phyloP scores from a whole-genome alignment of 495 filamentous ascomycete genomes.

The Sporormia fimetaria region DNA sequence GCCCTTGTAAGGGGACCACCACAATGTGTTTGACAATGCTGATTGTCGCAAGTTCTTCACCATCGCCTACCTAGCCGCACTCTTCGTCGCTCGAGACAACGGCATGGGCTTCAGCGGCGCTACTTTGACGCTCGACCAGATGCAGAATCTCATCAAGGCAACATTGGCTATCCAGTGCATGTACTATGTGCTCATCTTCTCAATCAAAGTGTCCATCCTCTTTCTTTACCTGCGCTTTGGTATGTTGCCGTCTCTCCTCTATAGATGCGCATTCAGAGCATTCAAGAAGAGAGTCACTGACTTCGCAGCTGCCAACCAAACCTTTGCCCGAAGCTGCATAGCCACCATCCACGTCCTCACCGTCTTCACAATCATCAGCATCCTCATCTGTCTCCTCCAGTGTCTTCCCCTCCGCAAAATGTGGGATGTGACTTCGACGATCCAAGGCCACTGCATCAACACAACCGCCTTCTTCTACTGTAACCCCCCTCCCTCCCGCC shows the following conservation, averaged over 20 bases:
- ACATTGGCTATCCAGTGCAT: constrained; percentile 36
- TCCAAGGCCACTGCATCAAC: constrained; percentile 37
- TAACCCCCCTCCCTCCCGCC: constrained; percentile 16
- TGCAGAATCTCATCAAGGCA: constrained; percentile 15
- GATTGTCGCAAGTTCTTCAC: constrained; percentile 10
- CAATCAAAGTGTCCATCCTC: constrained; percentile 40
- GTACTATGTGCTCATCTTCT: constrained; percentile 35
- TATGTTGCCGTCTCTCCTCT: constrained; percentile 22
- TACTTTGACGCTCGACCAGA: constrained; percentile 6
- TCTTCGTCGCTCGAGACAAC: constrained; percentile 13
- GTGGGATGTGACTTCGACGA: constrained; percentile 36
- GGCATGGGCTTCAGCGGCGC: constrained; percentile 20
- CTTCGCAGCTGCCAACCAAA: constrained; percentile 1
- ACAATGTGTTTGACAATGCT: neutral
- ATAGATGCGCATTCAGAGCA: neutral
- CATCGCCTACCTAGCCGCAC: constrained; percentile 17
- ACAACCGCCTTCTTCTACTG: constrained; percentile 42
- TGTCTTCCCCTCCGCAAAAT: constrained; percentile 37
- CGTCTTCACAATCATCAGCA: constrained; percentile 32
- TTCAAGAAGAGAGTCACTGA: neutral
- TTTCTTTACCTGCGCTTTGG: constrained; percentile 41
- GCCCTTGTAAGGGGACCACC: constrained; percentile 8
- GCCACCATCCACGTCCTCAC: constrained; percentile 33
- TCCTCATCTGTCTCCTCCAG: constrained; percentile 35
- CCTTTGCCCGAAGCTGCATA: constrained; percentile 11